Base-by-base conservation (phyloP, 805 yeast species). In the Candida coleopterorum region DNA sequence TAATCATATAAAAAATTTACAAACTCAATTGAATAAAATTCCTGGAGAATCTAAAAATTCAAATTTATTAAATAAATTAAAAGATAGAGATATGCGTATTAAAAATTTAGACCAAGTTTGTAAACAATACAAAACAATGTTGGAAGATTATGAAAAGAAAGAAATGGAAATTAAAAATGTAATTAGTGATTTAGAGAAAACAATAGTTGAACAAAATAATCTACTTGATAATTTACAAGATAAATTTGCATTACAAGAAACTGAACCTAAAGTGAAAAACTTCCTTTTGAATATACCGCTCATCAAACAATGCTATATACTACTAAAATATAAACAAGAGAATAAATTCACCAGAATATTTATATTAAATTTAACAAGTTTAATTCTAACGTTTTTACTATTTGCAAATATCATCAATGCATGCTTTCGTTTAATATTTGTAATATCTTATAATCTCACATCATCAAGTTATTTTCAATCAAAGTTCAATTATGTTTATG, bases 251-350 rank as follows among this genome's bases (percentile, higher is more conserved):
- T 18, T 20, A 18, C 14, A 29, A 4, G 11, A 24, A 9, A 31
- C 11, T 18, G 25, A 39, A 14, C 22, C 25, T n/a, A 21, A 29
- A 12, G 35, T 55, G 9, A 43, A 44, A n/a, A 32, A 33, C 10
- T 48, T 60, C 24, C 6, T 58, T 6, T 25, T 35, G 8, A 52
- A 49, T 18, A 37, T 62, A 17, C 68, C 68, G 3, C 45, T 60
- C 28, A 35, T 61, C 10, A 56, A 53, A 34, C 65, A 62, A 35
- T 55, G 55, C 35, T 49, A 50, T 32, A 39, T 43, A 29, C 56
- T 42, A 29, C 49, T 40, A 41, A 49, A 49, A 31, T 62, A 58
- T 29, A 50, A 48, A 33, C 42, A 53, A 26, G 55, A 48, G 10
- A 50, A 48, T 27, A 46, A 42, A 33, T 45, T 41, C 25, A 17